phyloP scores from a whole-genome alignment of 805 yeast genomes.

The Yarrowia sp. region DNA sequence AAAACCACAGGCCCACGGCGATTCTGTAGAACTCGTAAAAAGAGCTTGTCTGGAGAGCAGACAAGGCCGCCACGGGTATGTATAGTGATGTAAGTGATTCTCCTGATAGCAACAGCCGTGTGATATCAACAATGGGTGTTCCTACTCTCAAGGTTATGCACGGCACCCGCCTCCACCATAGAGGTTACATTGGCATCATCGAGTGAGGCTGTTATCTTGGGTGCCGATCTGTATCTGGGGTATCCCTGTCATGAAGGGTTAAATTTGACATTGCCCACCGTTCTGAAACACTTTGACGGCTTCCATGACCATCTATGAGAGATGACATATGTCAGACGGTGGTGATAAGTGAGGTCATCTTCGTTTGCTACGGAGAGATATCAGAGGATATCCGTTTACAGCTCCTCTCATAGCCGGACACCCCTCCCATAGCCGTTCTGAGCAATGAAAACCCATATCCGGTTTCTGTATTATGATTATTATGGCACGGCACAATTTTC shows the following conservation, averaged over 20 bases:
- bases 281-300: background rate
- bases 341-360: background rate
- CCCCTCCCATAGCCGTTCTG: background rate
- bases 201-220: background rate
- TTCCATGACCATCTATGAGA: background rate
- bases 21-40: no score
- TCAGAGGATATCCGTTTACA: background rate
- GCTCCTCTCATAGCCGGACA: background rate
- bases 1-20: no score
- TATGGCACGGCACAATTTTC: background rate
- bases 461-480: no score
- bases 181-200: background rate
- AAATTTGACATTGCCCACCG: background rate
- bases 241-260: background rate
- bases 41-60: background rate
- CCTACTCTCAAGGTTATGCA: constrained; percentile 1
- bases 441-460: background rate
- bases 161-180: background rate
- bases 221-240: background rate
- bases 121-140: background rate
- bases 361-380: no score
- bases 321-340: background rate
- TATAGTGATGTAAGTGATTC: background rate
- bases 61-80: background rate
- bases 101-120: background rate